Percentiles rank a stretch among this genome's conserved stretches.
phyloP scores from a whole-genome alignment of 108 stramenopile species.

The Chaetoceros tenuissimus region DNA sequence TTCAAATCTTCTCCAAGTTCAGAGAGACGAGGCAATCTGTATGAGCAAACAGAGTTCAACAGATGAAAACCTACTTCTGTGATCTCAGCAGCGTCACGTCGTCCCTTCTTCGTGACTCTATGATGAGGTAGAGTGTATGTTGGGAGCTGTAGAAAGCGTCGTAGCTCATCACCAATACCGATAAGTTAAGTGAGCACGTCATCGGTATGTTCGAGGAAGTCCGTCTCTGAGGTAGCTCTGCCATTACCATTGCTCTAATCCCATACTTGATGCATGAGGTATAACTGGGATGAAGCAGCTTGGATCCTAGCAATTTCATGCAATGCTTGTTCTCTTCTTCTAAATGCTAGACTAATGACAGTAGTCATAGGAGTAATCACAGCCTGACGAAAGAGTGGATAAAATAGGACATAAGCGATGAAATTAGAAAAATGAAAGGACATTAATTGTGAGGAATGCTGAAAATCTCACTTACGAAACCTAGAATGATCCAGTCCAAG shows the following conservation, averaged over 20 bases:
- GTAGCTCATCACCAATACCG: slow-evolving; percentile 38
- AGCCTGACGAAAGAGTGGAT: slow-evolving; percentile 13
- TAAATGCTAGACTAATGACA: slow-evolving; percentile 40
- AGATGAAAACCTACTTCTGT: slow-evolving; percentile 27
- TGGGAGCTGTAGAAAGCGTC: slow-evolving; percentile 42
- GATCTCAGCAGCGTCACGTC: slow-evolving; percentile 25
- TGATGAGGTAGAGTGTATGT: slow-evolving; percentile 35
- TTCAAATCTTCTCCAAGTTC: slow-evolving; percentile 32
- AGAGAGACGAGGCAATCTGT: slow-evolving; percentile 22
- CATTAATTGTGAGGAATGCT: too few species aligned
- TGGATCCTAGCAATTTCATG: slow-evolving; percentile 26
- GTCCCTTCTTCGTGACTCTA: slow-evolving; percentile 28
- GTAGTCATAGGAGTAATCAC: slow-evolving; percentile 32
- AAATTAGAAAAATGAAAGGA: too few species aligned
- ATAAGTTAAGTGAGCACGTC: slow-evolving; percentile 32
- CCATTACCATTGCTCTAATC: slow-evolving; percentile 41
- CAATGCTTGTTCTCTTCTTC: slow-evolving; percentile 35
- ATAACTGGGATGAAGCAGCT: slow-evolving; percentile 25
- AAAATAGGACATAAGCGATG: too few species aligned
- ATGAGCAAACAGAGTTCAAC: slow-evolving; percentile 4
- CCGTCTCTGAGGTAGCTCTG: slow-evolving; percentile 8
- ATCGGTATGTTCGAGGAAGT: slow-evolving; percentile 47
- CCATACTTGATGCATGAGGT: slow-evolving; percentile 38
- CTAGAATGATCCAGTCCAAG: slow-evolving; percentile 34
- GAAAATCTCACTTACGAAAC: too few species aligned